Evolutionary conservation across 2,329 filamentous ascomycete genomes (phyloP).

Genomic region (Cladorrhinum sp.): DNA sequence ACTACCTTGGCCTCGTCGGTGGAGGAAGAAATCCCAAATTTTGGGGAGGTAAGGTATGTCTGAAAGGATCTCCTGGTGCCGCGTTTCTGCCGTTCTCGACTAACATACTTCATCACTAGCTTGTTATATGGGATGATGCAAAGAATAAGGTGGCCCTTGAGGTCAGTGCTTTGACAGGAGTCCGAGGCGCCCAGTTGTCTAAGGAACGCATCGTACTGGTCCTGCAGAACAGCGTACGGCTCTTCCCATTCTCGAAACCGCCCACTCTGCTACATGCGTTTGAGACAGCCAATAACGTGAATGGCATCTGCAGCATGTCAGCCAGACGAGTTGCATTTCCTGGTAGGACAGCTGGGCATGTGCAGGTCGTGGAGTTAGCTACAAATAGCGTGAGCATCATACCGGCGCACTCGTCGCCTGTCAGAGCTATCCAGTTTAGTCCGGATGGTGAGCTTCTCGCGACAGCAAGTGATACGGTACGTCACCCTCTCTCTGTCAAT

Average conservation of each 20-base stretch:
- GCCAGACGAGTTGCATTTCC: slow-evolving; percentile 76
- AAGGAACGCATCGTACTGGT: slow-evolving; percentile 75
- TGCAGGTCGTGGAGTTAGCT: slow-evolving; percentile 77
- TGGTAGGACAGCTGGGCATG: slow-evolving; percentile 81
- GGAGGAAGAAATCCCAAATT: slow-evolving; percentile 84
- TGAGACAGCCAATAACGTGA: slow-evolving; percentile 80
- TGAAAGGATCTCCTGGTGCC: not conserved
- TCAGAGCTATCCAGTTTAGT: slow-evolving; percentile 78
- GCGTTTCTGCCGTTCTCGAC: not conserved
- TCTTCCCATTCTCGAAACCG: slow-evolving; percentile 75
- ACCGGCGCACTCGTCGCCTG: slow-evolving; percentile 76
- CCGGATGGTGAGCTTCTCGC: slow-evolving; percentile 77
- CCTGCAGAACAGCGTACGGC: slow-evolving; percentile 74
- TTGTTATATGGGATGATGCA: slow-evolving; percentile 89
- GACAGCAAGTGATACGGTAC: slow-evolving; percentile 79
- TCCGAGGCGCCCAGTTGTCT: slow-evolving; percentile 76
- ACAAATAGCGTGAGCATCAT: slow-evolving; percentile 89
- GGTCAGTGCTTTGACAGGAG: slow-evolving; percentile 76
- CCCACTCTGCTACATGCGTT: slow-evolving; percentile 70
- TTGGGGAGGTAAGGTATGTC: slow-evolving; percentile 72
- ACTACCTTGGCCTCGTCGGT: slow-evolving; percentile 85
- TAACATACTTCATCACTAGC: slow-evolving; percentile 38
- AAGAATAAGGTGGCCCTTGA: slow-evolving; percentile 70
- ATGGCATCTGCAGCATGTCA: slow-evolving; percentile 76
- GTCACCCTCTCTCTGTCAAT: slow-evolving; percentile 9